Percentiles rank a stretch among this genome's conserved stretches.
Evolutionary conservation across 2,329 filamentous ascomycete genomes (phyloP).

Genomic region (Endothia cerciana): DNA sequence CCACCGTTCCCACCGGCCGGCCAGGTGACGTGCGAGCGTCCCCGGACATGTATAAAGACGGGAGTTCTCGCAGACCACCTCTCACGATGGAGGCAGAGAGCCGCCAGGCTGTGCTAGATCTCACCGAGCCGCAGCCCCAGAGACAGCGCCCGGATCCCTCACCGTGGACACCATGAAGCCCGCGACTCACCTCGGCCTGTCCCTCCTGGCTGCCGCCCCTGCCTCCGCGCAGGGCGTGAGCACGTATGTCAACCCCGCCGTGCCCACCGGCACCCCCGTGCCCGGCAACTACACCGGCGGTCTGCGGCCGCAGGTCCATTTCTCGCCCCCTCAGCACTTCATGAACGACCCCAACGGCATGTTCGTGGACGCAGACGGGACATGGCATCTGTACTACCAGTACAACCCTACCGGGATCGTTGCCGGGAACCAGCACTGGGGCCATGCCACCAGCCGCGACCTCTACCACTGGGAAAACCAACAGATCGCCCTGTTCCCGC

Average conservation of each 20-base stretch:
- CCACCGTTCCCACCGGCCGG: background rate
- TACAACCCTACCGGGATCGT: slow-evolving; percentile 37
- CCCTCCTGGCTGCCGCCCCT: slow-evolving; percentile 9
- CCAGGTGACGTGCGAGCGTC: background rate
- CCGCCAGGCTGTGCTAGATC: background rate
- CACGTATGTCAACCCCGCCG: slow-evolving; percentile 36
- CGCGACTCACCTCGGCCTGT: background rate
- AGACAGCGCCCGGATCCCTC: background rate
- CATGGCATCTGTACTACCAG: slow-evolving; percentile 70
- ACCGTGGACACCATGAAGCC: slow-evolving; percentile 9
- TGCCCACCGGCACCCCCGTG: slow-evolving; percentile 36
- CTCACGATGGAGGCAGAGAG: background rate
- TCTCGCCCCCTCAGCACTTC: slow-evolving; percentile 55
- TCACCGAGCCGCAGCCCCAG: background rate
- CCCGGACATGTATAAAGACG: background rate
- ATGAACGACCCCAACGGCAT: slow-evolving; percentile 70
- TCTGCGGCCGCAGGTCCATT: slow-evolving; percentile 58
- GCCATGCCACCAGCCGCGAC: slow-evolving; percentile 65
- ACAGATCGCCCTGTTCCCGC: slow-evolving; percentile 61
- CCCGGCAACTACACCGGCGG: slow-evolving; percentile 36
- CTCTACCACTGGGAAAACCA: slow-evolving; percentile 69
- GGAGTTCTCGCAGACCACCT: background rate
- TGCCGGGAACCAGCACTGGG: slow-evolving; percentile 66
- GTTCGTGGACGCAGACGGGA: slow-evolving; percentile 59
- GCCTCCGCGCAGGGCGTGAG: slow-evolving; percentile 29